These are phyloP conservation scores for Gomphus sp. DNA, from an alignment of 1,284 basidiomycete species.

Conservation along the genomic window DNA sequence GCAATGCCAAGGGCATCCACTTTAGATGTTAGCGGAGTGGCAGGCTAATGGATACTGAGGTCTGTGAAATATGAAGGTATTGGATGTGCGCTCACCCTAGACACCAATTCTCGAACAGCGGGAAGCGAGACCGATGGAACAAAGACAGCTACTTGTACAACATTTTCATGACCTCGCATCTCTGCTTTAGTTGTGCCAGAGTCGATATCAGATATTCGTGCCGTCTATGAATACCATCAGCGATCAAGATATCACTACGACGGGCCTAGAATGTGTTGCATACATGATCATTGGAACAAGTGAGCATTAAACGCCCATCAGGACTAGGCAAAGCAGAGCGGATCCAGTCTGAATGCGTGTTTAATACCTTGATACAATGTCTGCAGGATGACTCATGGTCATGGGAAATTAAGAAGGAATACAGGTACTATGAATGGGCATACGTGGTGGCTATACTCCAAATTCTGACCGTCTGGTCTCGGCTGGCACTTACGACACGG, in stretches of 20 bases:
- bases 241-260: constrained; percentile 6
- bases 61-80: not conserved
- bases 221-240: constrained; percentile 44
- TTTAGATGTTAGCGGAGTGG: constrained; percentile 22
- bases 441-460: constrained; percentile 83
- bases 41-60: constrained; percentile 2
- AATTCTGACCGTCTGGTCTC: constrained; percentile 79
- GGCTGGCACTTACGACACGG: constrained; percentile 74
- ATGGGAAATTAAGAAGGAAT: not conserved
- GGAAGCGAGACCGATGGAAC: constrained; percentile 69
- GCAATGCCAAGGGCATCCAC: constrained; percentile 22
- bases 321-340: constrained; percentile 51
- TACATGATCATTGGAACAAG: constrained; percentile 65
- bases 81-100: not conserved
- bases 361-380: constrained; percentile 51
- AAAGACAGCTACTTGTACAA: constrained; percentile 77
- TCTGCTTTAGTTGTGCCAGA: constrained; percentile 76
- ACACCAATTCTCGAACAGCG: constrained; percentile 47
- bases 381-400: constrained; percentile 18
- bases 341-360: constrained; percentile 66
- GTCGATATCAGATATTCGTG: constrained; percentile 71
- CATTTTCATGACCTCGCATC: constrained; percentile 82
- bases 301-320: constrained; percentile 54
- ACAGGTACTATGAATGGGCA: constrained; percentile 19
- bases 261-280: constrained; percentile 16